A percentile compares a stretch with the other conserved stretches of the same genome.
Conservation (phyloP, 2,329 filamentous ascomycete genomes). For the Madurella fahalii region DNA sequence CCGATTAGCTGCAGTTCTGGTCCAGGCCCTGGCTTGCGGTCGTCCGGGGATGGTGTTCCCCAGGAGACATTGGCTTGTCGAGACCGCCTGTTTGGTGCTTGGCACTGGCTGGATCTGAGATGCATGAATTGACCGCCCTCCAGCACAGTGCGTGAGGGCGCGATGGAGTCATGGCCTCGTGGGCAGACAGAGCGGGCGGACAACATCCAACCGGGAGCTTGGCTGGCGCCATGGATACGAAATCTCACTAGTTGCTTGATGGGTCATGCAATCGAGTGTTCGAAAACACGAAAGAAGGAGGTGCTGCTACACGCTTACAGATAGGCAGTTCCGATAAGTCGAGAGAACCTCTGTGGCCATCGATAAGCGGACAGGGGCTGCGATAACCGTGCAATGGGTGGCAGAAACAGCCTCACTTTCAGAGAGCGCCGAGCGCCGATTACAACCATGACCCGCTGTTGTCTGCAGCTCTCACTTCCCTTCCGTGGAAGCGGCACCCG, state of each 20-base stretch:
- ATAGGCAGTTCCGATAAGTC: neutral
- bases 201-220: neutral
- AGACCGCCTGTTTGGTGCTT: constrained; percentile 1
- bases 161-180: neutral
- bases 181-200: neutral
- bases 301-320: neutral
- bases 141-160: neutral
- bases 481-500: neutral
- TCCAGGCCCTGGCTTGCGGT: neutral
- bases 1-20: constrained; percentile 3
- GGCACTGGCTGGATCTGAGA: neutral
- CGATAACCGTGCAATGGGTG: neutral
- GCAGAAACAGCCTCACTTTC: neutral
- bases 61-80: neutral
- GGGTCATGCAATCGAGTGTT: neutral
- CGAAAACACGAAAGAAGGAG: neutral
- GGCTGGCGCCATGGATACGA: neutral
- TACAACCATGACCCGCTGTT: too few relatives aligned
- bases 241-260: neutral
- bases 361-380: constrained; percentile 3
- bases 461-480: too few relatives aligned
- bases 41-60: neutral
- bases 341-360: neutral
- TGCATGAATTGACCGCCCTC: neutral
- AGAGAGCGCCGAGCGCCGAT: neutral